phyloP scores from a whole-genome alignment of 2,329 filamentous ascomycete genomes.

The Aureobasidium melanogenum region DNA sequence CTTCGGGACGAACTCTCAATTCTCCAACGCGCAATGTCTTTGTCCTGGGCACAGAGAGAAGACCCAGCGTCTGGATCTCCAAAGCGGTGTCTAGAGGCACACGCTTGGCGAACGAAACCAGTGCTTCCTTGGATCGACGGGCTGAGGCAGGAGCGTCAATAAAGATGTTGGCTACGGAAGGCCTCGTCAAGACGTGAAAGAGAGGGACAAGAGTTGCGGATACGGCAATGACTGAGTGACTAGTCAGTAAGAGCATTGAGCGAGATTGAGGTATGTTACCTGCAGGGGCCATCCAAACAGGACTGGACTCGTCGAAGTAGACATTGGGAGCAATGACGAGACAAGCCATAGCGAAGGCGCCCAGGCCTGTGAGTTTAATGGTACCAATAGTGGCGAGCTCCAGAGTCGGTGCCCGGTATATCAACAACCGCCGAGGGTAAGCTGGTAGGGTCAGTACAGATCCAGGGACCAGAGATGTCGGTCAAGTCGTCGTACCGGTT shows the following conservation, averaged over 20 bases:
- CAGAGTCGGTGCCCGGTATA: slow-evolving; percentile 67
- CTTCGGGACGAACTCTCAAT: slow-evolving; percentile 19
- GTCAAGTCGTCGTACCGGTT: background rate
- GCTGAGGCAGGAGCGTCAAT: slow-evolving; percentile 59
- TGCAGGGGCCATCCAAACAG: slow-evolving; percentile 33
- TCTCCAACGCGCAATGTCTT: slow-evolving; percentile 19
- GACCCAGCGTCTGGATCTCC: slow-evolving; percentile 33
- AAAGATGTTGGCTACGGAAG: slow-evolving; percentile 65
- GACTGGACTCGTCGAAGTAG: slow-evolving; percentile 31
- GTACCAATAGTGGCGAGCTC: slow-evolving; percentile 60
- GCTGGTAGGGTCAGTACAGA: background rate
- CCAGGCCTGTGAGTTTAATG: slow-evolving; percentile 62
- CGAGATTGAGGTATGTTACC: slow-evolving; percentile 22
- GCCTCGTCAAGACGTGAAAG: slow-evolving; percentile 55
- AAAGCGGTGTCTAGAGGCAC: slow-evolving; percentile 35
- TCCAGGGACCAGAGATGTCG: background rate
- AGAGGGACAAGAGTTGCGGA: slow-evolving; percentile 58
- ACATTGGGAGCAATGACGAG: slow-evolving; percentile 56
- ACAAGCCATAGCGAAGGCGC: slow-evolving; percentile 58
- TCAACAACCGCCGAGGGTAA: slow-evolving; percentile 52
- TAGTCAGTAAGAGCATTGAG: background rate
- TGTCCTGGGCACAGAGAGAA: slow-evolving; percentile 30
- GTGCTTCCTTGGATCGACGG: slow-evolving; percentile 48
- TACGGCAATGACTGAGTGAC: slow-evolving; percentile 44
- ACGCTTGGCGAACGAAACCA: slow-evolving; percentile 44